A percentile compares a stretch with the other conserved stretches of the same genome.
phyloP scores from a whole-genome alignment of 2,329 filamentous ascomycete species.

The Phaeosphaeriaceae sp. region DNA sequence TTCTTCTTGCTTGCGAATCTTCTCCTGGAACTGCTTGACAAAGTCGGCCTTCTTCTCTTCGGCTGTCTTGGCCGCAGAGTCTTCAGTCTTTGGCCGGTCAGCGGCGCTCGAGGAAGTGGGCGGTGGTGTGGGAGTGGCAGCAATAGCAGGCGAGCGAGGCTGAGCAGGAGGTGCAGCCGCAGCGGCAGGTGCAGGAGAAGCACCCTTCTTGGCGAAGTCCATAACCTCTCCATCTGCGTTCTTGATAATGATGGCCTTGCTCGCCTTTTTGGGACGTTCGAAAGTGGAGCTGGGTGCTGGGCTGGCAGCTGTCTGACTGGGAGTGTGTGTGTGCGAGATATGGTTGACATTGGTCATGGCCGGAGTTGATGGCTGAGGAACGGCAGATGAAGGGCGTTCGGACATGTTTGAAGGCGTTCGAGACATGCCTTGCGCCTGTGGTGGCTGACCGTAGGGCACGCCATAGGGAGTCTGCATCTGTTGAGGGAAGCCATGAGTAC shows the following conservation, averaged over 20 bases:
- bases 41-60: constrained; percentile 71
- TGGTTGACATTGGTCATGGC: constrained; percentile 52
- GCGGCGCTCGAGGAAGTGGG: constrained; percentile 74
- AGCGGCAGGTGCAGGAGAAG: constrained; percentile 50
- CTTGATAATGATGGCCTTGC: constrained; percentile 83
- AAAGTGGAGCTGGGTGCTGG: constrained; percentile 70
- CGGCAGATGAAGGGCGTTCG: constrained; percentile 69
- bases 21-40: constrained; percentile 73
- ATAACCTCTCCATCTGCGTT: constrained; percentile 81
- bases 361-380: constrained; percentile 67
- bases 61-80: constrained; percentile 73
- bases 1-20: constrained; percentile 60
- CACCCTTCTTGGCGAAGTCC: constrained; percentile 60
- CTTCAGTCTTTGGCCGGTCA: constrained; percentile 70
- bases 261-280: constrained; percentile 70
- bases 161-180: constrained; percentile 57
- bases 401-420: constrained; percentile 66
- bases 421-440: constrained; percentile 69
- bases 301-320: constrained; percentile 64
- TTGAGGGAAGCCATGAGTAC: constrained; percentile 57
- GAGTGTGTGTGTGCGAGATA: constrained; percentile 61
- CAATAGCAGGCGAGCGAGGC: constrained; percentile 68
- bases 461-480: constrained; percentile 53
- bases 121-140: constrained; percentile 72
- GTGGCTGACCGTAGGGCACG: constrained; percentile 63